A percentile compares a stretch with the other conserved stretches of the same genome.
phyloP scores from a whole-genome alignment of 2,329 filamentous ascomycete species.

The Colletotrichum neosansevieriae region DNA sequence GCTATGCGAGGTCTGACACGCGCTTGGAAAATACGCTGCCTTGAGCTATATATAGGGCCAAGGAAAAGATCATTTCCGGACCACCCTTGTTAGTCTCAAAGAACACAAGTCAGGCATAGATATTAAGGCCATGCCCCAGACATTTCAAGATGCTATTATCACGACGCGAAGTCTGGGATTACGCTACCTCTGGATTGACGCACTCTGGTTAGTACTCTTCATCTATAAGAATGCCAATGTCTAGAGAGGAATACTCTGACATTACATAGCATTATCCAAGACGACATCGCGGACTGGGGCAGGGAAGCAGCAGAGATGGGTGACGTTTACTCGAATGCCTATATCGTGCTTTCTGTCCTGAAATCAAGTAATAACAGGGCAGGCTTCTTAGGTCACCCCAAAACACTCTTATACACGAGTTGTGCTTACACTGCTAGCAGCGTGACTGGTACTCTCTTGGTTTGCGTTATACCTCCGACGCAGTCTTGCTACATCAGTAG shows the following conservation, averaged over 20 bases:
- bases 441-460: neutral
- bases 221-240: neutral
- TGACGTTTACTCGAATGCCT: constrained; percentile 24
- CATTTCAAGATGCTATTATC: constrained; percentile 32
- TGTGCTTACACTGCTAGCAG: neutral
- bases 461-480: neutral
- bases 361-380: neutral
- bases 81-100: neutral
- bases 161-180: constrained; percentile 31
- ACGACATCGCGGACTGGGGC: constrained; percentile 34
- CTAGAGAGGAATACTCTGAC: neutral
- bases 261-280: constrained; percentile 37
- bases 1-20: neutral
- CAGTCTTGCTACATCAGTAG: constrained; percentile 4
- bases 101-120: neutral
- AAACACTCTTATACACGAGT: neutral
- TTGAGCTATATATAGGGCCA: constrained; percentile 42
- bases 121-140: neutral
- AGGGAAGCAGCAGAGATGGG: constrained; percentile 28
- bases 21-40: constrained; percentile 27
- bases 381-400: neutral
- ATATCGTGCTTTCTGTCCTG: constrained; percentile 13
- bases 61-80: constrained; percentile 1
- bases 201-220: constrained; percentile 30
- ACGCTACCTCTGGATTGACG: constrained; percentile 43